Evolutionary conservation across 306 rosid species (phyloP).

Genomic region (Begonia fuchsioides): DNA sequence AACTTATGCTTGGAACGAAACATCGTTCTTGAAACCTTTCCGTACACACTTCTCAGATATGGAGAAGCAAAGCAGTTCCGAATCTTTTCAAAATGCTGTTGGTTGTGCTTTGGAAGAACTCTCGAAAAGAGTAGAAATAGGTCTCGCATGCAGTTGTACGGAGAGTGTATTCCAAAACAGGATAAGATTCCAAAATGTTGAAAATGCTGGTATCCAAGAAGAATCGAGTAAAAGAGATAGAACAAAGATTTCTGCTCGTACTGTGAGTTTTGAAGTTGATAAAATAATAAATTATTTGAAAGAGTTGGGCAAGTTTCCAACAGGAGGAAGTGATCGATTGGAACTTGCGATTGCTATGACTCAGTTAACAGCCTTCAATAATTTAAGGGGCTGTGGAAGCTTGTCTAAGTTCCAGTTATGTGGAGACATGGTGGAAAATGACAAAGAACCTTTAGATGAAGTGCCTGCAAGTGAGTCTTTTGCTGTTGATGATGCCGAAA

Average conservation of each 20-base stretch:
- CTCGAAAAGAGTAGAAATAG: conserved; percentile 58
- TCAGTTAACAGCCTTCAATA: conserved; percentile 60
- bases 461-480: conserved; percentile 17
- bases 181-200: conserved; percentile 49
- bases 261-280: conserved; percentile 36
- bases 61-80: conserved; percentile 65
- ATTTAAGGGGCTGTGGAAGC: conserved; percentile 51
- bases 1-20: conserved; percentile 96
- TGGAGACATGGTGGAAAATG: conserved; percentile 43
- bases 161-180: conserved; percentile 38
- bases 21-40: conserved; percentile 59
- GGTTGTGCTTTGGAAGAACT: conserved; percentile 74
- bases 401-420: conserved; percentile 64
- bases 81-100: conserved; percentile 67
- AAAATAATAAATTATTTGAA: conserved; percentile 39
- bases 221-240: conserved; percentile 32
- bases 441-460: conserved; percentile 22
- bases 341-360: conserved; percentile 75
- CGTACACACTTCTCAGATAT: conserved; percentile 43
- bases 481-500: conserved; percentile 23
- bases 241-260: conserved; percentile 42
- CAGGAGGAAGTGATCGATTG: conserved; percentile 37
- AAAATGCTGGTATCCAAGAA: conserved; percentile 61
- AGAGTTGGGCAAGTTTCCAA: conserved; percentile 47
- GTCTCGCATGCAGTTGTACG: conserved; percentile 66